Percentiles rank a stretch among this genome's conserved stretches.
These are phyloP conservation scores for Thalassiosira exigua DNA, from an alignment of 352 stramenopile genomes.

Conservation along the genomic window DNA sequence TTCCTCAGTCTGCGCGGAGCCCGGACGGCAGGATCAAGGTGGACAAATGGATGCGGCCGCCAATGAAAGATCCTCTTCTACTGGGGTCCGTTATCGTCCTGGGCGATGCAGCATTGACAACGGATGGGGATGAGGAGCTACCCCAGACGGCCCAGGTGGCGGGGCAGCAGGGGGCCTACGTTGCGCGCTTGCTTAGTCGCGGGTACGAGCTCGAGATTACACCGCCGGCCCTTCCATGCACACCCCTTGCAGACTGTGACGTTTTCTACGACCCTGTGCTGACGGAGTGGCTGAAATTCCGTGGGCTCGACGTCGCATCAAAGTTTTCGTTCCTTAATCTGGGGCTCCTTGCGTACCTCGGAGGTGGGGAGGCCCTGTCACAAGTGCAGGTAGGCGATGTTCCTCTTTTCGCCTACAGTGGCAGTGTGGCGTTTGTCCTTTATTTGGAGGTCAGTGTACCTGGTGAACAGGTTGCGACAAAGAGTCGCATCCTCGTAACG, in stretches of 20 bases:
- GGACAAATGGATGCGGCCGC: constrained; percentile 65
- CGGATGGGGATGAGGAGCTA: constrained; percentile 47
- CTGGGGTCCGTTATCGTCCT: constrained; percentile 69
- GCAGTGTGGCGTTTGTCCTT: constrained; percentile 74
- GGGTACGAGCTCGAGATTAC: constrained; percentile 59
- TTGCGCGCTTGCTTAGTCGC: constrained; percentile 77
- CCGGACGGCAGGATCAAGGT: constrained; percentile 72
- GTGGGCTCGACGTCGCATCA: constrained; percentile 55
- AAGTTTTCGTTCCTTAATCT: constrained; percentile 75
- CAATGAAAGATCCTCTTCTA: constrained; percentile 32
- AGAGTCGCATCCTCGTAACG: constrained; percentile 81
- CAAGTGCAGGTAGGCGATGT: constrained; percentile 74
- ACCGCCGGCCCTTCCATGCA: constrained; percentile 31
- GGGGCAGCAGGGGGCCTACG: constrained; percentile 83
- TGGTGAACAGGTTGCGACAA: constrained; percentile 84
- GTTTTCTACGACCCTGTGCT: constrained; percentile 35
- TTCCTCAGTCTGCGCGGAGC: constrained; percentile 59
- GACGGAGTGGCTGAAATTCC: constrained; percentile 34
- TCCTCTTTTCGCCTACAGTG: constrained; percentile 57
- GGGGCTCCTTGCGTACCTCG: constrained; percentile 72
- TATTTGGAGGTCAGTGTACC: constrained; percentile 69
- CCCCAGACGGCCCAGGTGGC: constrained; percentile 86
- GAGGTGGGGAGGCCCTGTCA: constrained; percentile 63
- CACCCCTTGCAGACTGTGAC: constrained; percentile 31
- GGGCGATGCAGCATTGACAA: constrained; percentile 66